Base-by-base conservation (phyloP, 257 asterid genomes). In the Eucommia ulmoides region DNA sequence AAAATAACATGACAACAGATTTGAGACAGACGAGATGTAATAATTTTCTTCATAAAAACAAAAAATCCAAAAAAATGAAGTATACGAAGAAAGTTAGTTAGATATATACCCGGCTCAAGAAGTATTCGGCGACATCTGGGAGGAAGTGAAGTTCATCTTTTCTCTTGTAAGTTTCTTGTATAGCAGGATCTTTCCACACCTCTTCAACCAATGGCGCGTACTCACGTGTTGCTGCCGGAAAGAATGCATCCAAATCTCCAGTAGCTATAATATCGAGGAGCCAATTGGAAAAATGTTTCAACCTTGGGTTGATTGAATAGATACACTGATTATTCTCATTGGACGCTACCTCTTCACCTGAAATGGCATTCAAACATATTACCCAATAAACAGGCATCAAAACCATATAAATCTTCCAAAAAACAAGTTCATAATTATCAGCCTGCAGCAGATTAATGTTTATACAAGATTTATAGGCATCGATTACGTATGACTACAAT, bases 141-240 rank as follows among this genome's bases (percentile, higher is more conserved):
- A 84, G 84, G 72, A 88, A 88, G 71, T 73, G 88, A 71, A 89
- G 95, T 59, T 84, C 94, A 50, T 70, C 55, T 72, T 72, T 84
- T 63, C 96, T 84, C 54, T 60, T 69, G 56, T 72, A 89, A 0
- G 97, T 78, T 68, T 76, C 96, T 60, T 84, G 94, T 56, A 89
- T 76, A 42, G 97, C 94, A 50, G 80, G 82, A 76, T 89, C 94
- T 64, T 68, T 69, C 97, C 97, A 89, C 23, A 85, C 93, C 77
- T 89, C 97, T 62, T 89, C 97, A 21, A 89, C 94, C 11, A 89
- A 65, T 1, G 97, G 96, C 53, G 97, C 97, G 65, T 89, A 84
- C 65, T 89, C 97, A 23, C 97, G 93, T 0, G 96, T 82, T 23
- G 96, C 97, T n/a, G 97, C 97, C 16, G 97, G 97, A 63, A 84